These are phyloP conservation scores for Diaporthe longicolla DNA, from an alignment of 2,329 filamentous ascomycete genomes.

Conservation along the genomic window DNA sequence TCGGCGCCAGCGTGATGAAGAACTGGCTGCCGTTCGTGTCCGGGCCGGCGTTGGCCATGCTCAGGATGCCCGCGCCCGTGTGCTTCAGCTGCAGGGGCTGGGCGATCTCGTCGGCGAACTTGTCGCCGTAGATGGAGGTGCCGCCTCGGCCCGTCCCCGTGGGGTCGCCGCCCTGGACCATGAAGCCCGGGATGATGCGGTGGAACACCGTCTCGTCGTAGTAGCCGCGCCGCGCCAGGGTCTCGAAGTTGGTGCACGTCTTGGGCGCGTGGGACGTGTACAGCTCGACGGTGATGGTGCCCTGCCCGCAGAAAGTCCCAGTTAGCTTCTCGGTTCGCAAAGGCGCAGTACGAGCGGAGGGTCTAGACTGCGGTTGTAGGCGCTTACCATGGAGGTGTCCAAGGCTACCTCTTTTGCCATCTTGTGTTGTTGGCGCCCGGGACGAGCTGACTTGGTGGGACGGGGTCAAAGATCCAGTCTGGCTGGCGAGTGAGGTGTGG, in stretches of 20 bases:
- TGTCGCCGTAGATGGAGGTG: constrained; percentile 89
- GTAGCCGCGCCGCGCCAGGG: constrained; percentile 85
- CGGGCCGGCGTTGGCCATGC: constrained; percentile 95
- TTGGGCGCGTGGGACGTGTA: constrained; percentile 91
- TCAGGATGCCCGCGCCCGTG: constrained; percentile 92
- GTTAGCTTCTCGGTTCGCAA: constrained; percentile 20
- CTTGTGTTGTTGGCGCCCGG: constrained; percentile 42
- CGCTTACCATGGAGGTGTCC: constrained; percentile 85
- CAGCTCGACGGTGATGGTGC: constrained; percentile 87
- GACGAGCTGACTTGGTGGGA: constrained; percentile 10
- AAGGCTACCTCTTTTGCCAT: constrained; percentile 87
- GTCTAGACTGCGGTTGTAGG: not conserved
- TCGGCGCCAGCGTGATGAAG: constrained; percentile 93
- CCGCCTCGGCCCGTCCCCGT: constrained; percentile 94
- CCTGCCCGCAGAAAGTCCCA: constrained; percentile 64
- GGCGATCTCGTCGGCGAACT: constrained; percentile 91
- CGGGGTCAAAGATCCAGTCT: not conserved
- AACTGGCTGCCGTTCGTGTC: constrained; percentile 97
- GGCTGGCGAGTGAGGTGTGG: not conserved
- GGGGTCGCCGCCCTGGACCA: constrained; percentile 95
- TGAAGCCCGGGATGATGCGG: constrained; percentile 95
- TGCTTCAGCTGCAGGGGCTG: constrained; percentile 75
- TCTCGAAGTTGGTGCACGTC: constrained; percentile 89
- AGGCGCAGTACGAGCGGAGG: not conserved
- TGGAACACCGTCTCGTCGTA: constrained; percentile 91